Evolutionary conservation across 2,329 filamentous ascomycete species (phyloP), one percentile per base, ranked within the genome.

Genomic region (Colletotrichum caudatum): DNA sequence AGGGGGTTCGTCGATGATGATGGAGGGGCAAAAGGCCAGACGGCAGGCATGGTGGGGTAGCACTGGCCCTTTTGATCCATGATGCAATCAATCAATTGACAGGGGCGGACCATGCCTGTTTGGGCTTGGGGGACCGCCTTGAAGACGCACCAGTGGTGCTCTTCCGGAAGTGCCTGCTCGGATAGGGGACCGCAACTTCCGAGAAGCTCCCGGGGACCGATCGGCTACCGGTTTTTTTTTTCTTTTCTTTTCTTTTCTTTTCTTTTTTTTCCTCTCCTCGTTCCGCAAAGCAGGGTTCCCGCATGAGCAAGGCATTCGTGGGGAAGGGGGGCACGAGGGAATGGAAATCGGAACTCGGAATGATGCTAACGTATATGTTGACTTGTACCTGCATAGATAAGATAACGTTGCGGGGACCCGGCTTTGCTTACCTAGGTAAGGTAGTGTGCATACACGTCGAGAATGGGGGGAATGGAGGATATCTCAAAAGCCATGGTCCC

Each of bases 301-400:
- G 44, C 46, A 44, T 35, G 64, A 58, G 50, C n/a, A 33, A 51
- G 39, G 14, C 4, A 12, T 71, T 58, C 46, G 41, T 20, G 18
- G 18, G 18, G 46, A 65, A 59, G 53, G 53, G 64, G 53, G 53
- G n/a, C 23, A 60, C 29, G 29, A 29, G 29, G 29, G 29, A 29
- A 29, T 64, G 69, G 69, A 71, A 64, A 37, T 71, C 69, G 69
- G 69, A 71, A 71, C 64, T 69, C 69, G 69, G 69, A 68, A 71
- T 41, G 53, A n/a, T n/a, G 20, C 5, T 37, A 35, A 8, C 9
- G 16, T 44, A 41, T 6, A 1, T 39, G 29, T 29, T 29, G 5
- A 29, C 29, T 29, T 12, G 41, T 44, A 44, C 41, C 44, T 46
- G 44, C 44, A 46, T 46, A 11, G 58, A 71, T 67, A 53, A 62